A percentile compares a stretch with the other conserved stretches of the same genome.
These are phyloP conservation scores for Amoebophrya sp. DNA, from an alignment of 169 alveolate species.

Conservation along the genomic window DNA sequence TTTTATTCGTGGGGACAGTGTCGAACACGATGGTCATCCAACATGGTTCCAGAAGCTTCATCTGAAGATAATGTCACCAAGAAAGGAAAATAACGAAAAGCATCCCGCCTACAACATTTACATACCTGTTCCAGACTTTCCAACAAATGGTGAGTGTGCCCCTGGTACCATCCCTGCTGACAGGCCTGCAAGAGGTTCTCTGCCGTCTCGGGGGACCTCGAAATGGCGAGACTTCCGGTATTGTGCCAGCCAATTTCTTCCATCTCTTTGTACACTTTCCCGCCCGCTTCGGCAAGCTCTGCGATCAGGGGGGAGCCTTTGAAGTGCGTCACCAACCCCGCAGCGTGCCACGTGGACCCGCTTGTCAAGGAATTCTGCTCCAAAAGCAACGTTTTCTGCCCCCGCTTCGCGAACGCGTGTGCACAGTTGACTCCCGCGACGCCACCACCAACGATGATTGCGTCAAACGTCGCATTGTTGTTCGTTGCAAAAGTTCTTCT, in stretches of 20 bases:
- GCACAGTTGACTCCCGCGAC: conserved; percentile 8
- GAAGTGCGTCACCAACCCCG: conserved; percentile 31
- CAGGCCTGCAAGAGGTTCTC: background rate
- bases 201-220: background rate
- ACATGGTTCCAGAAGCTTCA: too few species aligned
- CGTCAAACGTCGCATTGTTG: background rate
- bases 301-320: conserved; percentile 26
- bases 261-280: background rate
- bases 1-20: too few species aligned
- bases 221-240: background rate
- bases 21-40: too few species aligned
- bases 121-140: background rate
- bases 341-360: conserved; percentile 39
- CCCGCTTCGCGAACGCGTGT: background rate
- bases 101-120: too few species aligned
- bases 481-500: background rate
- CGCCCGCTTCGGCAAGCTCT: background rate
- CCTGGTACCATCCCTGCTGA: background rate
- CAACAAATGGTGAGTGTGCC: background rate
- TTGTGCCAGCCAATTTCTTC: conserved; percentile 11
- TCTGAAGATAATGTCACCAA: too few species aligned
- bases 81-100: too few species aligned
- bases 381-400: background rate
- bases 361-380: conserved; percentile 33
- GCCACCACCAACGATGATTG: conserved; percentile 24